Base-by-base conservation (phyloP, 2,329 filamentous ascomycete species). In the Allantophomopsis lycopodina region DNA sequence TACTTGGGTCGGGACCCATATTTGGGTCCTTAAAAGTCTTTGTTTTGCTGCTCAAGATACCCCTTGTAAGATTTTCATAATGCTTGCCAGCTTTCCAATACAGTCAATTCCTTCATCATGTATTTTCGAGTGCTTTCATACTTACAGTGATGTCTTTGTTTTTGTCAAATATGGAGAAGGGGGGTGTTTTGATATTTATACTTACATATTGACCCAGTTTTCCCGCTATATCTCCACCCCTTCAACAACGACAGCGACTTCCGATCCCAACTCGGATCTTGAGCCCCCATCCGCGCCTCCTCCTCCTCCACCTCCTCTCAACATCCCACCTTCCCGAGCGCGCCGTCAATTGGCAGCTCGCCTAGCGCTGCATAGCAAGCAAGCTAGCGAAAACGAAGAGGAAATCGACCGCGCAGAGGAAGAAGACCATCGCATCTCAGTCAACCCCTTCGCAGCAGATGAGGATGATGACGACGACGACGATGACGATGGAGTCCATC, bases 321-420 rank as follows among this genome's bases (percentile, higher is more conserved):
- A 89, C 56, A 78, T 89, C 30, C 79, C 83, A 1, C 88, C 89
- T 2, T 93, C 86, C 7, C 77, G 89, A 39, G 89, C 89, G 7
- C 77, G 89, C 38, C 71, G 86, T 40, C 86, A 94, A 58, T 73
- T 96, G n/a, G 88, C 87, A n/a, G 83, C 84, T 11, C 77, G 88
- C 11, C 69, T 96, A 52, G 75, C 84, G 2, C 74, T 82, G 60
- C 82, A 85, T 48, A 75, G 78, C 48, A 80, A 84, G 57, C 74
- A 76, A 47, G 53, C 52, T 16, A 36, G 33, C 8, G 38, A 38
- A 4, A 48, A 48, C 34, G 41, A 41, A 21, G 46, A 48, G 8
- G 46, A 49, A 7, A 31, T 38, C 12, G 31, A 39, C 18, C 21
- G 23, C 35, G 37, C 38, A 5, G 49, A 51, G 32, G 42, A 45